Evolutionary conservation across 2,329 filamentous ascomycete species (phyloP), one percentile per base, ranked within the genome.

Genomic region (Sporothrix inflata): DNA sequence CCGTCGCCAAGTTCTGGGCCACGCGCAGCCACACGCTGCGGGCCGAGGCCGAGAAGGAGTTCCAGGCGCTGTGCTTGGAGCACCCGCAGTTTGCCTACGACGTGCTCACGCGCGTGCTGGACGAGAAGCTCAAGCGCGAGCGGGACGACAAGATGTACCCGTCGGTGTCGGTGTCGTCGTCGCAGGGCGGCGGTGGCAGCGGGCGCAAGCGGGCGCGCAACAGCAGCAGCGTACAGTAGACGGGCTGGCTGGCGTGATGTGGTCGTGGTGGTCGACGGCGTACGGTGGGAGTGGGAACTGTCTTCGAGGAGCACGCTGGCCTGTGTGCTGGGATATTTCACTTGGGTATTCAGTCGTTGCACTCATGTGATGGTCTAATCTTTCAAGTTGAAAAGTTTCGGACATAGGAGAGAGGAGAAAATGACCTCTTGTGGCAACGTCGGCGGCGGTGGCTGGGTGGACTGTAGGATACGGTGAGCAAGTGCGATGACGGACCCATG

Each of bases 61-160:
- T 97, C 87, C 90, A 91, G 80, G 81, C 87, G 61, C 89, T 97
- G 82, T 97, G 94, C 83, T 83, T 97, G 80, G 92, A 97, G 82
- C 94, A 91, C 79, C 94, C 94, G 21, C 92, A 97, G 79, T 98
- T 98, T 79, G 92, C 92, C 78, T 98, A 94, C 84, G 94, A 98
- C 81, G 92, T 98, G 71, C 88, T 98, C 73, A 94, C 69, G 61
- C 88, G 88, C 73, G 88, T 91, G 24, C 81, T 90, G 79, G 88
- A 90, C 82, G 86, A 90, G 79, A 90, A 90, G 81, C 86, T 90
- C 83, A 89, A 88, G 84, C 83, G 87, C 76, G 88, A 90, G 78
- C 85, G 84, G 77, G 87, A 84, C 81, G 86, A 89, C 68, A 90
- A 89, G 80, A 82, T 88, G 81, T 86, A 88, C 70, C 85, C 87